Percentiles rank a stretch among this genome's conserved stretches.
Conservation (phyloP, 106 monocot genomes). For the Dioscorea dumetorum region DNA sequence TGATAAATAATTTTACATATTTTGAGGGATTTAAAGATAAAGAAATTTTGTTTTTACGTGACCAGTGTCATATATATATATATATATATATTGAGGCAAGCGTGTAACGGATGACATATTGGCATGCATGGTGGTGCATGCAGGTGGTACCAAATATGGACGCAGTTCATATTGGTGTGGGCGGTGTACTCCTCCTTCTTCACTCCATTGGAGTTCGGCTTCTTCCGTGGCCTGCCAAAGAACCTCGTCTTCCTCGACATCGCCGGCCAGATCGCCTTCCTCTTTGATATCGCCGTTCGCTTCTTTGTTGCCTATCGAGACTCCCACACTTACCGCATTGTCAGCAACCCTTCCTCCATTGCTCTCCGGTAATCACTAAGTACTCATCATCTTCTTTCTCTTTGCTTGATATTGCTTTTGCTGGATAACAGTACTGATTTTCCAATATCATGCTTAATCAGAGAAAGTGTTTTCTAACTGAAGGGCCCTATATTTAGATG, state of each 20-base stretch:
- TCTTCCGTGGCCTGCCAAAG: conserved; percentile 82
- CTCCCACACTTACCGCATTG: conserved; percentile 58
- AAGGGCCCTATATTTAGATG: too few species aligned
- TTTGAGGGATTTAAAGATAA: too few species aligned
- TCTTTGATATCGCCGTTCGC: conserved; percentile 52
- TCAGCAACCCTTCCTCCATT: conserved; percentile 46
- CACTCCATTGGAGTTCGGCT: conserved; percentile 94
- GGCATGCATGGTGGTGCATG: neutral
- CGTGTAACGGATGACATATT: neutral
- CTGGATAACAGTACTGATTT: too few species aligned
- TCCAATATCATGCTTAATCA: too few species aligned
- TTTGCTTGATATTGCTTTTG: neutral
- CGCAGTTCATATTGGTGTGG: conserved; percentile 62
- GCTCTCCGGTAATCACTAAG: conserved; percentile 42
- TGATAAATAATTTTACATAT: too few species aligned
- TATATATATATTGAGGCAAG: too few species aligned
- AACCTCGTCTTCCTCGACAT: conserved; percentile 68
- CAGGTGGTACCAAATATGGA: conserved; percentile 69
- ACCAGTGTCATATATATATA: too few species aligned
- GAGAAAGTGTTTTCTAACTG: too few species aligned
- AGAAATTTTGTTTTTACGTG: too few species aligned
- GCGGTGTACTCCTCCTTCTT: conserved; percentile 89
- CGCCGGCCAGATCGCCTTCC: conserved; percentile 71
- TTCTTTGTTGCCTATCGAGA: conserved; percentile 78
- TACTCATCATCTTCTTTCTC: neutral